These are phyloP conservation scores for Penicillium sp. DNA, from an alignment of 2,329 filamentous ascomycete species.

Conservation along the genomic window DNA sequence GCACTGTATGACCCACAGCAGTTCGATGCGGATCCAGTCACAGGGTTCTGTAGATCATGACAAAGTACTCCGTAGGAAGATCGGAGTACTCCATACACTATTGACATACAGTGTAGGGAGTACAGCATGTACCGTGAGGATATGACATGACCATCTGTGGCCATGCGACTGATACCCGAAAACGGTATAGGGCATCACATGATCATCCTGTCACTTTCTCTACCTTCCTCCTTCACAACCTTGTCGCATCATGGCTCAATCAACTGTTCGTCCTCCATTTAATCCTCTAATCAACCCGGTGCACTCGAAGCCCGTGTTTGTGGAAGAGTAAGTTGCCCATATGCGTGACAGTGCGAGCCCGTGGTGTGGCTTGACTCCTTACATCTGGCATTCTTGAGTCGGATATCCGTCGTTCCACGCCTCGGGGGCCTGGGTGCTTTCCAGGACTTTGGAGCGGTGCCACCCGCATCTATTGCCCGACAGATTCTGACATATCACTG, in stretches of 20 bases:
- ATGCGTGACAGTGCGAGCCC: too few species aligned
- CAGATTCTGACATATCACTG: not conserved
- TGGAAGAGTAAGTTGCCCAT: constrained; percentile 47
- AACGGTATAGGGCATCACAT: constrained; percentile 7
- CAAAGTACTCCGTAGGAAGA: too few species aligned
- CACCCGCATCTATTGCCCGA: not conserved
- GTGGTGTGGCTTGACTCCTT: constrained; percentile 4
- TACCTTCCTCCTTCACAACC: not conserved
- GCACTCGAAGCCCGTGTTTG: constrained; percentile 50
- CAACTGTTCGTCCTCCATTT: constrained; percentile 36
- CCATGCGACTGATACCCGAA: constrained; percentile 16
- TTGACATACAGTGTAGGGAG: too few species aligned
- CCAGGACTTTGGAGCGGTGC: not conserved
- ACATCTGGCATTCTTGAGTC: not conserved
- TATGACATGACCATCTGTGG: not conserved
- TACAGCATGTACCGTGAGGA: not conserved
- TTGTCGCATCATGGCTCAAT: constrained; percentile 13
- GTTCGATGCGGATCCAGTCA: not conserved
- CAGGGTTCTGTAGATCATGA: not conserved
- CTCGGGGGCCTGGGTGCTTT: not conserved
- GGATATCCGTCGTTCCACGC: not conserved
- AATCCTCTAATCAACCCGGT: constrained; percentile 57
- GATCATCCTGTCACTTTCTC: constrained; percentile 2
- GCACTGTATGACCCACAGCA: not conserved
- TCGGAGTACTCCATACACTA: too few species aligned